These are phyloP conservation scores for Akanthomyces dipterigenus DNA, from an alignment of 2,329 filamentous ascomycete genomes.

Conservation along the genomic window DNA sequence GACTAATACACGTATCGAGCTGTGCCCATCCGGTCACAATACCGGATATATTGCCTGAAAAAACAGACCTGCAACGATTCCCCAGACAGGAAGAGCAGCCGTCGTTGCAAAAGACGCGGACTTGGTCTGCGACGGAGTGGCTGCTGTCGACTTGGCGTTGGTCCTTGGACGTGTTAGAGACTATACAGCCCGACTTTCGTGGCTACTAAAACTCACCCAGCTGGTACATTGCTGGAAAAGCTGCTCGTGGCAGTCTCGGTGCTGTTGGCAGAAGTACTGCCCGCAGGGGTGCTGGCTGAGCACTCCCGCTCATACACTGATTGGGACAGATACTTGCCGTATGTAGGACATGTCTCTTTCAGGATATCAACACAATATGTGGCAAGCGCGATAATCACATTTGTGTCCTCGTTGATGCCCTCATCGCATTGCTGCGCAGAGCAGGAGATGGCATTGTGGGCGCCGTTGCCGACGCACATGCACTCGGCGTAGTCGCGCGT, in stretches of 20 bases:
- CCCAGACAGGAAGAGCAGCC: not conserved
- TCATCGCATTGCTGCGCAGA: not conserved
- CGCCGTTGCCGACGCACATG: not conserved
- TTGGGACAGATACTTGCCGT: not conserved
- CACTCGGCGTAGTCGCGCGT: not conserved
- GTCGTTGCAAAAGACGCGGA: not conserved
- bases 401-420: not conserved
- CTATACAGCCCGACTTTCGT: no score
- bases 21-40: no score
- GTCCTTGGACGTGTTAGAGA: not conserved
- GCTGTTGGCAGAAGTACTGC: not conserved
- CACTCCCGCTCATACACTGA: not conserved
- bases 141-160: not conserved
- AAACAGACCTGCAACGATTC: not conserved
- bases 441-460: not conserved
- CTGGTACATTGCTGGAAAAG: not conserved
- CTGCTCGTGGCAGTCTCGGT: not conserved
- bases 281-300: not conserved
- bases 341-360: not conserved
- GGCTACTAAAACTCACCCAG: not conserved
- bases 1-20: no score
- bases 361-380: not conserved
- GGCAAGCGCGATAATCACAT: not conserved
- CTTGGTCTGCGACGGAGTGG: not conserved
- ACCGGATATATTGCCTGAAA: not conserved